A percentile compares a stretch with the other conserved stretches of the same genome.
Conservation (phyloP, 805 yeast genomes). For the Scheffersomyces lignosus region DNA sequence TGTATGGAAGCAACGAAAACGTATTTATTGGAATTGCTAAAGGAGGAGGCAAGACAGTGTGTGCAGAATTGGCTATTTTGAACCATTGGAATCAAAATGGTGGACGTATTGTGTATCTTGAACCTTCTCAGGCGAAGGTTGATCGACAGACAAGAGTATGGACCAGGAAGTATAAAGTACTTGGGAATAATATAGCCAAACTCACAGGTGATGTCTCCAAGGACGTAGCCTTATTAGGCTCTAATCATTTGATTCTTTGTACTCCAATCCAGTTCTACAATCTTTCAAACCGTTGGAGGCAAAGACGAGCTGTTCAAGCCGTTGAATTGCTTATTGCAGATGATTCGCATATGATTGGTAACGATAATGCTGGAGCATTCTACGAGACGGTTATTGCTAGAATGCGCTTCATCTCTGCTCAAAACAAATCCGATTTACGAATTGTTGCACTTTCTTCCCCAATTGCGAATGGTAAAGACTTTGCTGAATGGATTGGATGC, state of each 20-base stretch:
- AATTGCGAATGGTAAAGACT: conserved; percentile 70
- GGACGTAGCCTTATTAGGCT: conserved; percentile 57
- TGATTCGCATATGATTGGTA: conserved; percentile 66
- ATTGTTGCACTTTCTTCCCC: conserved; percentile 71
- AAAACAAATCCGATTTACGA: conserved; percentile 56
- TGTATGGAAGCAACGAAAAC: conserved; percentile 59
- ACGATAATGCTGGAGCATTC: conserved; percentile 30
- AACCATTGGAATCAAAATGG: conserved; percentile 68
- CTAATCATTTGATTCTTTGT: conserved; percentile 66
- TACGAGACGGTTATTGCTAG: conserved; percentile 76
- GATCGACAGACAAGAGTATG: conserved; percentile 51
- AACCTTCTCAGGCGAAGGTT: conserved; percentile 58
- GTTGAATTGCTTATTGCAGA: conserved; percentile 73
- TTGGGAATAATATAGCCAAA: conserved; percentile 58
- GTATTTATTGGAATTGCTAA: conserved; percentile 70
- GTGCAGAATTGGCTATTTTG: conserved; percentile 73
- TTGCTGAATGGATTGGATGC: conserved; percentile 87
- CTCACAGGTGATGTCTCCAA: conserved; percentile 51
- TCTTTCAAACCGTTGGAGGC: conserved; percentile 80
- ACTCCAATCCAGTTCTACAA: conserved; percentile 80
- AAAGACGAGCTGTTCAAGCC: conserved; percentile 64
- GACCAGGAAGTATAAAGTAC: conserved; percentile 45
- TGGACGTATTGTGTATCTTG: conserved; percentile 73
- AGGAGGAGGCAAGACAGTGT: conserved; percentile 71
- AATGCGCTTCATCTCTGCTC: conserved; percentile 66